phyloP scores from a whole-genome alignment of 2,329 filamentous ascomycete genomes.

The Leptodontidium sp. region DNA sequence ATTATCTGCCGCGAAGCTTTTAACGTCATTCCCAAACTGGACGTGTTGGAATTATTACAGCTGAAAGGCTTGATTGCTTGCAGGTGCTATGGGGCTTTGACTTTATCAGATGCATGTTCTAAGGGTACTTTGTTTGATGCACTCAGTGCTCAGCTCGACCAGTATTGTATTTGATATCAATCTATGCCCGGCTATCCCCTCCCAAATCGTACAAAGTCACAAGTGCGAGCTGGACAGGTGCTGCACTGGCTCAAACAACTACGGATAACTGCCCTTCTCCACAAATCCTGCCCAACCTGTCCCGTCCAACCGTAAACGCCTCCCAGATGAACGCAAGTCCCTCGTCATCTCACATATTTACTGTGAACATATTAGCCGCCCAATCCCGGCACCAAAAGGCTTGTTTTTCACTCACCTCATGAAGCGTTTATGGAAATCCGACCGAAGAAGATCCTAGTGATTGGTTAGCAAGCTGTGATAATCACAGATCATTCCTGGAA shows the following conservation, averaged over 20 bases:
- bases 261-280: neutral
- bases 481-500: constrained; percentile 23
- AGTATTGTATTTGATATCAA: constrained; percentile 23
- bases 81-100: neutral
- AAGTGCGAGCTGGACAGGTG: constrained; percentile 19
- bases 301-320: constrained; percentile 27
- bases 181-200: neutral
- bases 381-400: constrained; percentile 19
- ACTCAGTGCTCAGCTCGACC: constrained; percentile 28
- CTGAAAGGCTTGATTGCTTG: neutral
- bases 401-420: constrained; percentile 63
- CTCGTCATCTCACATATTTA: constrained; percentile 48
- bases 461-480: constrained; percentile 27
- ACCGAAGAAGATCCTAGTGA: constrained; percentile 80
- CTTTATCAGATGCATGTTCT: neutral
- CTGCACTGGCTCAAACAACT: neutral
- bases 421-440: constrained; percentile 97
- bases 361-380: constrained; percentile 39
- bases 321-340: constrained; percentile 17
- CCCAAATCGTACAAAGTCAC: constrained; percentile 25
- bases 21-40: constrained; percentile 13
- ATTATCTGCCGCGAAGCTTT: constrained; percentile 6
- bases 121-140: neutral
- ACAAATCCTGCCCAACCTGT: constrained; percentile 6
- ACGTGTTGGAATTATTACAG: neutral